Base-by-base conservation (phyloP, 202 grass and related monocot genomes). In the Cymbopogon flexuosus region DNA sequence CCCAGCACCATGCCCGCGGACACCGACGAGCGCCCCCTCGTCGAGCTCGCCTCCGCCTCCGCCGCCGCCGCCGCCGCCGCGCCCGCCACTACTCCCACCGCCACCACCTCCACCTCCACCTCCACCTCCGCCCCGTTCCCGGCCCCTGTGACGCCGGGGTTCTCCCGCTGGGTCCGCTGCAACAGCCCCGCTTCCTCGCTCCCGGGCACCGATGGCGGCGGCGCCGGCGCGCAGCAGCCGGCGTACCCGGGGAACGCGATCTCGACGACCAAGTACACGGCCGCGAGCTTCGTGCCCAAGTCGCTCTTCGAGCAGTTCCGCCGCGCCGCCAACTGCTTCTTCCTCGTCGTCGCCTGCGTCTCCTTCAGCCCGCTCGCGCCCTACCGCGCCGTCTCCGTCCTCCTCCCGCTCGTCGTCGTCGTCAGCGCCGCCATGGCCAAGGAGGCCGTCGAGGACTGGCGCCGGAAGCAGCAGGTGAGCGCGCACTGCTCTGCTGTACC, bases 291-390 rank as follows among this genome's bases (percentile, higher is more conserved):
- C 79, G 85, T 93, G 34, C 87, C 91, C 79, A 90, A 93, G 85
- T 93, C 87, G 72, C 87, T 93, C 13, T 93, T 93, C 75, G 91
- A 93, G 79, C 91, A 93, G 82, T 93, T 93, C 87, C 91, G 91
- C 45, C 88, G 91, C 37, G 91, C 86, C 40, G 91, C 91, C 65
- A 93, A 93, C 79, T 86, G 86, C 60, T 93, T 93, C 79, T 93
- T 93, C 82, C 91, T 93, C 82, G 77, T 88, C 54, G 87, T 93
- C 21, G 91, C 87, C 5, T 83, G 74, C 82, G 75, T 93, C 68
- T 93, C 87, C 37, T 90, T 90, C 82, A 93, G 82, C 85, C 91
- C 91, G 62, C 91, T 93, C 70, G 91, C 91, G 64, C 91, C 91
- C 1, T 93, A 93, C 85, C 87, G 91, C 46, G 91, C 91, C 59